Base-by-base conservation (phyloP, 2,329 filamentous ascomycete species). In the Trichophyton simii region DNA sequence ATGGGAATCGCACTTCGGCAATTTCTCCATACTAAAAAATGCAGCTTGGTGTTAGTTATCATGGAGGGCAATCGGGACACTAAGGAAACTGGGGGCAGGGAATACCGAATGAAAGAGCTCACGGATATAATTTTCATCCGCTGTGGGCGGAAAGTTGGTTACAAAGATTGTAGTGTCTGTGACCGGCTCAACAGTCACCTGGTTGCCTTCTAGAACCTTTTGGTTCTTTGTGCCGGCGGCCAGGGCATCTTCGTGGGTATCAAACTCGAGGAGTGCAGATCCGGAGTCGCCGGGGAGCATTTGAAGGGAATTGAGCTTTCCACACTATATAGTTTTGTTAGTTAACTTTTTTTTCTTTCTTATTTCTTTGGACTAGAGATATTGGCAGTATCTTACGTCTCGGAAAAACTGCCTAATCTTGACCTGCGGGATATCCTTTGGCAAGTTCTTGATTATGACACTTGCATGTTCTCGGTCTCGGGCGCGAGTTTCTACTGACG, bases 381-480 rank as follows among this genome's bases (percentile, higher is more conserved):
- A 36, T 11, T 44, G 3, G 34, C 13, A 3, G 25, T 28, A 31
- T 72, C 77, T 73, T 67, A 79, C 76, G 66, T 91, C 89, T 69
- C 87, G 87, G 76, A 99, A 97, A 72, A 95, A 97, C 71, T 95
- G 88, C 61, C 87, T 84, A 13, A 97, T 76, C 67, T 87, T 87
- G 11, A 83, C 86, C 68, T 89, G 84, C 0, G 85, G 85, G 0
- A 85, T 82, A 60, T 87, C 82, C 2, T 72, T 68, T 1, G 94
- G 91, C 25, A 99, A 75, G 66, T 91, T 88, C 58, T 83, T 85
- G 3, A 96, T 86, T 60, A 95, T 83, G 57, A 97, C 81, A 0
- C 89, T 91, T 0, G 90, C 87, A 72, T 97, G 88, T 71, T 99
- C 94, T 48, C 94, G 86, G 73, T 99, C 91, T 61, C 94, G 86